phyloP scores from a whole-genome alignment of 2,329 filamentous ascomycete species.

The Keithomyces neogunnii region DNA sequence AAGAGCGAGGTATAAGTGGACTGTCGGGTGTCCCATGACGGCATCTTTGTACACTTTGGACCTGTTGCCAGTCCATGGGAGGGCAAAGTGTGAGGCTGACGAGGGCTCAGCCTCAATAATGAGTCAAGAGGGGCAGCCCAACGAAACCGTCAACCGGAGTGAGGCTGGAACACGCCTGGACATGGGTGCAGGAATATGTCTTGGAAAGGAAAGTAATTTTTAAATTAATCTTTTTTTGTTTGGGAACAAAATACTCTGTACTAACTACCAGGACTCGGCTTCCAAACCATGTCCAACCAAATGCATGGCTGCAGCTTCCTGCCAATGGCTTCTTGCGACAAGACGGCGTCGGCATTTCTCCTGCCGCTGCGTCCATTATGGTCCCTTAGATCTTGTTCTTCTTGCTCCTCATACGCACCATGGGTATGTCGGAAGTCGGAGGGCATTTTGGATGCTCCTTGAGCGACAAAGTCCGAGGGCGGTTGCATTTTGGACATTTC shows the following conservation, averaged over 20 bases:
- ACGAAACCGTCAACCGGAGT: neutral
- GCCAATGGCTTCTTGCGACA: too few relatives aligned
- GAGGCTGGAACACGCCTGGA: neutral
- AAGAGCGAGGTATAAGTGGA: neutral
- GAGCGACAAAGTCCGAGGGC: neutral
- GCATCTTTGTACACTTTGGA: neutral
- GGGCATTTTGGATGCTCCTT: neutral
- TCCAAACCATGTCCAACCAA: too few relatives aligned
- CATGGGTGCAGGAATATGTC: neutral
- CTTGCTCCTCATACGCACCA: neutral
- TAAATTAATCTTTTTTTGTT: neutral
- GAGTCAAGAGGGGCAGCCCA: neutral
- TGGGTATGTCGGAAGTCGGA: neutral
- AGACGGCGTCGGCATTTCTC: too few relatives aligned
- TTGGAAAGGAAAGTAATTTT: neutral
- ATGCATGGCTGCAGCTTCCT: too few relatives aligned
- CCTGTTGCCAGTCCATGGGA: neutral
- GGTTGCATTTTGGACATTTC: neutral
- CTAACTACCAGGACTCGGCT: too few relatives aligned
- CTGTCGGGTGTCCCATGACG: neutral
- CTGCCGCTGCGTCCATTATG: too few relatives aligned
- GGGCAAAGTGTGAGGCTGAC: neutral
- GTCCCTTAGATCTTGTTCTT: neutral
- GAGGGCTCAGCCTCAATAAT: too few relatives aligned
- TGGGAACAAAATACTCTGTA: neutral